Evolutionary conservation across 495 filamentous ascomycete species (phyloP), one percentile per base, ranked within the genome.

Genomic region (Stereocaulon alpinum): DNA sequence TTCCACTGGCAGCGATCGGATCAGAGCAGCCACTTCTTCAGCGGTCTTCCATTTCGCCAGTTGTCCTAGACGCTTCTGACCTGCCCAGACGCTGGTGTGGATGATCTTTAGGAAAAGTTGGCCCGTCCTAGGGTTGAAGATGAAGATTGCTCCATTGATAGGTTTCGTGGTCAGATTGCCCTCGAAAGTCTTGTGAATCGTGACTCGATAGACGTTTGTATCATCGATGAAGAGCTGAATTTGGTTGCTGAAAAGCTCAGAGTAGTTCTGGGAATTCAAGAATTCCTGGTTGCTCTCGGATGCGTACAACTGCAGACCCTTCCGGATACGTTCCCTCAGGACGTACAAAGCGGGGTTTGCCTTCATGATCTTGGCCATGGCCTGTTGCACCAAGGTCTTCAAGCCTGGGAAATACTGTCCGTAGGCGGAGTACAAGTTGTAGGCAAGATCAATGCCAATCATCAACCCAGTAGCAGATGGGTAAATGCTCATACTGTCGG

Each of bases 301-400:
- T 45, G 94, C 94, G 66, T 97, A 99, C 15, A 99, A 81, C 73
- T 99, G 94, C 51, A 99, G 82, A 79, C 94, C 94, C 77, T 99
- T 99, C 54, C 94, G 82, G 63, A 99, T 99, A 81, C 94, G 94
- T 71, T 99, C 94, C 55, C 94, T 84, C 51, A 99, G 72, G 50
- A 99, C 94, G 72, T 97, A 99, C 45, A 99, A 74, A 2, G 94
- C 94, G 17, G 94, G 94, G 69, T 97, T 99, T 24, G 92, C 94
- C 73, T 99, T 97, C 94, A 99, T 97, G 69, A 99, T 83, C 85
- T 99, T 99, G 34, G 89, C 88, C 94, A 99, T 97, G 14, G 94
- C 94, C 70, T 96, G 91, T 71, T 97, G 94, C 27, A 97, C 77
- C 61, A 99, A 77, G n/a, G 88, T 86, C 79, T 99, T 99, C 61